Base-by-base conservation (phyloP, 148 eudicot species). In the Limonium bicolor region DNA sequence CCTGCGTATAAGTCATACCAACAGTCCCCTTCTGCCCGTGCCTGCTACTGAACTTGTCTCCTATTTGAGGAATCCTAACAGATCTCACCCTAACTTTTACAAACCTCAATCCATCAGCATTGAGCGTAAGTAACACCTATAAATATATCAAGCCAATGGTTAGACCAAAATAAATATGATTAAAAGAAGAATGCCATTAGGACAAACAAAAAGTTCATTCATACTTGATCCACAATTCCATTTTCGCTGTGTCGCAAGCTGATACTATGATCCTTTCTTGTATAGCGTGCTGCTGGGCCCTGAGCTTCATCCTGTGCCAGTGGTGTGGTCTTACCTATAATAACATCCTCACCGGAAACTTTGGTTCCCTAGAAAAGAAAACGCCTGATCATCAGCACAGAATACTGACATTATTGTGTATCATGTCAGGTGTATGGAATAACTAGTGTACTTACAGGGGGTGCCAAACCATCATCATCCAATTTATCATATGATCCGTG, bases 401-500 rank as follows among this genome's bases (percentile, higher is more conserved):
- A 7, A 15, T 20, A 5, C 3, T 1, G 4, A 36, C 5, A 36
- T n/a, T n/a, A n/a, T n/a, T n/a, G n/a, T n/a, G n/a, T n/a, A n/a
- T n/a, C n/a, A n/a, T n/a, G n/a, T n/a, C n/a, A 0, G 27, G 14
- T 24, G 14, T 38, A 21, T 11, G 18, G 28, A 7, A 20, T n/a
- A n/a, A n/a, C n/a, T 22, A 4, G 7, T 24, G 15, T 24, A 81
- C 92, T 73, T 66, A 81, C 92, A 36, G 99, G 99, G 63, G 99
- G 99, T 4, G 95, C 99, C 61, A 90, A 87, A 29, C 99, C 99
- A 65, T 90, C 99, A 32, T 84, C 99, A 42, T 90, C 99, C 63
- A 90, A 63, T 40, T 90, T 90, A 60, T 90, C 99, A 45, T 90
- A 90, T 5, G 99, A 90, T 29, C 99, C 99, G 63, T 90, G 99